Base-by-base conservation (phyloP, 23 red algal species). In the Agarophyton chilense region DNA sequence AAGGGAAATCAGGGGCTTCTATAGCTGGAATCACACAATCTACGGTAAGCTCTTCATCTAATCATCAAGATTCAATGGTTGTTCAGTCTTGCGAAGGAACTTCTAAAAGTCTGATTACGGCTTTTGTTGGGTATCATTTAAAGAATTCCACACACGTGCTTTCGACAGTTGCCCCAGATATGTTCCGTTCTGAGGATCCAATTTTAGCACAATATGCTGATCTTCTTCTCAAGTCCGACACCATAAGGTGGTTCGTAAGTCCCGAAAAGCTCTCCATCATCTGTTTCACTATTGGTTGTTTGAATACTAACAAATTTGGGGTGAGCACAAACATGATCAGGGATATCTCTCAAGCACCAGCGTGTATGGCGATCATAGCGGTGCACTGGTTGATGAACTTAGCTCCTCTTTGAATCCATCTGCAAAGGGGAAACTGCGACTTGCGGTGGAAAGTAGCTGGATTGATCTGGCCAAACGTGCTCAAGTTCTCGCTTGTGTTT, bases 311-410 rank as follows among this genome's bases (percentile, higher is more conserved):
- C 51, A 11, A 14, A 21, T 54, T 21, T 17, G 51, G n/a, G 51
- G 17, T 54, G 4, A 54, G n/a, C 51, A 17, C n/a, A 54, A 54
- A 54, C 13, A 21, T 21, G 51, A 54, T 21, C n/a, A 79, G 72
- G 56, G 49, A 11, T 90, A 90, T 60, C 25, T 90, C 26, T 90
- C 86, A 28, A 90, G 70, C 72, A 79, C 86, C 51, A 64, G 57
- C 51, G 70, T 90, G n/a, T 90, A 90, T 40, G 86, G 86, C 55
- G 71, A 90, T 43, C 74, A 90, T 52, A 5, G 22, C 45, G 86
- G 86, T 67, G 55, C 53, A 14, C 1, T 49, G 53, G 72, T 90
- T 0, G 43, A 44, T 17, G 86, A 90, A 41, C 14, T 29, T 41
- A 79, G 42, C 33, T 14, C 86, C 18, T 43, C 53, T 45, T 19